phyloP scores from a whole-genome alignment of 768 basidiomycete genomes.

The Dentipellis sp. region DNA sequence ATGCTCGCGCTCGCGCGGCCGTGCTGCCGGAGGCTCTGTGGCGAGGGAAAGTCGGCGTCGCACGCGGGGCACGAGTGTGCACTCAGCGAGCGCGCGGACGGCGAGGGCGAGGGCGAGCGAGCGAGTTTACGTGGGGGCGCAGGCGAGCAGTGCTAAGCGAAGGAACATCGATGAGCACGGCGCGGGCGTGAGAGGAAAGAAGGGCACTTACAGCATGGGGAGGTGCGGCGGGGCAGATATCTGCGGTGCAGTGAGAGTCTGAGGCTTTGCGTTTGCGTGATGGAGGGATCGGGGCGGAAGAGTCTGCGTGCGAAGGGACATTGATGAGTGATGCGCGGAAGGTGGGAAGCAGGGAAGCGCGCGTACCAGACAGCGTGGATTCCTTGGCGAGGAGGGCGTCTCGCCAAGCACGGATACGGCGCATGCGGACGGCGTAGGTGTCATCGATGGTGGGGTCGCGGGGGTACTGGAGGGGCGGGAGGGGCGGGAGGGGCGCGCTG shows the following conservation, averaged over 20 bases:
- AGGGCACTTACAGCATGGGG: conserved; percentile 6
- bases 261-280: not conserved
- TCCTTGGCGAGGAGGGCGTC: conserved; percentile 40
- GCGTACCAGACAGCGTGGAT: conserved; percentile 5
- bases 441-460: conserved; percentile 29
- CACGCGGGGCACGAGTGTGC: conserved; percentile 69
- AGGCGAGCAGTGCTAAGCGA: not conserved
- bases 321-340: not conserved
- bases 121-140: conserved; percentile 11
- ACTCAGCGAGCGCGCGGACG: not conserved
- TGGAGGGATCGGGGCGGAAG: not conserved
- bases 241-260: not conserved
- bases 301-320: not conserved
- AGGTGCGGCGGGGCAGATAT: not conserved
- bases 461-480: not conserved
- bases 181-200: not conserved
- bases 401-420: conserved; percentile 66
- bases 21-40: conserved; percentile 52
- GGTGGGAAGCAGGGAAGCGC: not conserved
- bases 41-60: conserved; percentile 54
- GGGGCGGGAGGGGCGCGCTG: conserved; percentile 11
- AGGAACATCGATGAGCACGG: conserved; percentile 5
- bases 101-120: conserved; percentile 6
- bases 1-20: conserved; percentile 35
- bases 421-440: conserved; percentile 46